Evolutionary conservation across 176 grass and related monocot species (phyloP).

Genomic region (Aegilops tauschii): DNA sequence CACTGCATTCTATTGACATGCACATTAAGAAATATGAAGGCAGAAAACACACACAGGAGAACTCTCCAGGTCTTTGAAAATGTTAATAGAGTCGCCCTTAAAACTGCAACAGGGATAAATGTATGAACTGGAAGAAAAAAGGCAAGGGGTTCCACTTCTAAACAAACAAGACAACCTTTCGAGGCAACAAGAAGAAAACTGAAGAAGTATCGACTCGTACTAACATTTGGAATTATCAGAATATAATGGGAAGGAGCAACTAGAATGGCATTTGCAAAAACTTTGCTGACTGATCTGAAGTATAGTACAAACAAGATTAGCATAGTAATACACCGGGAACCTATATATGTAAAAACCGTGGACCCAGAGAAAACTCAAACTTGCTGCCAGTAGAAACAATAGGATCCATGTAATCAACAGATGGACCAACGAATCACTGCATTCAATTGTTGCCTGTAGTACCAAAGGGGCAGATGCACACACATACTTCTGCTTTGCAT

Average conservation of each 20-base stretch:
- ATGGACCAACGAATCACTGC: background rate
- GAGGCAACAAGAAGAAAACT: background rate
- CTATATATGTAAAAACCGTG: background rate
- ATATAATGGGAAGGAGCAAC: background rate
- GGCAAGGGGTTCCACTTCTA: background rate
- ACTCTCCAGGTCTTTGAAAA: background rate
- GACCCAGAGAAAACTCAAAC: background rate
- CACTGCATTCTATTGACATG: background rate
- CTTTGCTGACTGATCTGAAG: background rate
- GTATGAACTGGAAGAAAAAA: background rate
- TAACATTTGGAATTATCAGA: background rate
- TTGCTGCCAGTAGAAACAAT: background rate
- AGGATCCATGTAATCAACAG: background rate
- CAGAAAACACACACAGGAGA: background rate
- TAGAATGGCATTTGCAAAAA: background rate
- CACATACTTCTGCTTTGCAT: background rate
- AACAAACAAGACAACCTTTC: background rate
- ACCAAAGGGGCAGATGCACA: background rate
- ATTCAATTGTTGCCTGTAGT: background rate
- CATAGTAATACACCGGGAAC: background rate
- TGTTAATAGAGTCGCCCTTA: background rate
- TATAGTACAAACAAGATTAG: background rate
- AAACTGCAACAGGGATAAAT: background rate
- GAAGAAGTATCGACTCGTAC: background rate
- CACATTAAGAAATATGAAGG: background rate